Conservation (phyloP, 2,329 filamentous ascomycete species). For the Leptodontidium sp. region DNA sequence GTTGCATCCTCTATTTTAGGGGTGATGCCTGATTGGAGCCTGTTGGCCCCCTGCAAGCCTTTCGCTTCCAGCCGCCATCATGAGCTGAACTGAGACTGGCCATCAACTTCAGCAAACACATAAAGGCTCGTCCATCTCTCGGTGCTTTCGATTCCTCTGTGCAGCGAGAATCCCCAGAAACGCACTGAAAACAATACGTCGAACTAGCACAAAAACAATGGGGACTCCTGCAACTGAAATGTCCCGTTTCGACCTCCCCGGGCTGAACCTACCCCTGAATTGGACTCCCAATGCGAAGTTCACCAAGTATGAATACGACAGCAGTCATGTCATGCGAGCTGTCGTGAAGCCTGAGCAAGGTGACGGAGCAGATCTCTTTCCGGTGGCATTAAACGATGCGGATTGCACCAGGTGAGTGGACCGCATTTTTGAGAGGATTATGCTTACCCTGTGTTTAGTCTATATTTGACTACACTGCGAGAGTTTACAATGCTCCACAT, state of each 20-base stretch:
- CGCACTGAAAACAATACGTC: background rate
- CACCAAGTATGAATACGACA: background rate
- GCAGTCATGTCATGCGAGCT: background rate
- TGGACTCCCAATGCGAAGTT: constrained; percentile 21
- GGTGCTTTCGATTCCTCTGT: background rate
- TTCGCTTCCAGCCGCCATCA: constrained; percentile 8
- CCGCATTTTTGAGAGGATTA: background rate
- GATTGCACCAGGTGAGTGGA: constrained; percentile 8
- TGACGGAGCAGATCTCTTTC: constrained; percentile 19
- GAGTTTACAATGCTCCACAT: constrained; percentile 43
- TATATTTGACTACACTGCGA: constrained; percentile 32
- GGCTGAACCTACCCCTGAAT: constrained; percentile 32
- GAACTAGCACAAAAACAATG: background rate
- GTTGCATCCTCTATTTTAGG: background rate
- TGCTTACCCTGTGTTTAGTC: constrained; percentile 3
- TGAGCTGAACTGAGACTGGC: background rate
- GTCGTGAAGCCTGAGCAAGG: constrained; percentile 8
- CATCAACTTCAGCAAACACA: background rate
- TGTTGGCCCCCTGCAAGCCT: background rate
- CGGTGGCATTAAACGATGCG: constrained; percentile 15
- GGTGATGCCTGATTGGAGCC: constrained; percentile 17
- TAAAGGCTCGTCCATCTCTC: background rate
- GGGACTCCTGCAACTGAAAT: background rate
- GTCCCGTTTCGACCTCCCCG: constrained; percentile 28
- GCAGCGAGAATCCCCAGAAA: background rate